Percentiles rank a stretch among this genome's conserved stretches.
phyloP scores from a whole-genome alignment of 495 filamentous ascomycete species.

The Penicillium coprophilum region DNA sequence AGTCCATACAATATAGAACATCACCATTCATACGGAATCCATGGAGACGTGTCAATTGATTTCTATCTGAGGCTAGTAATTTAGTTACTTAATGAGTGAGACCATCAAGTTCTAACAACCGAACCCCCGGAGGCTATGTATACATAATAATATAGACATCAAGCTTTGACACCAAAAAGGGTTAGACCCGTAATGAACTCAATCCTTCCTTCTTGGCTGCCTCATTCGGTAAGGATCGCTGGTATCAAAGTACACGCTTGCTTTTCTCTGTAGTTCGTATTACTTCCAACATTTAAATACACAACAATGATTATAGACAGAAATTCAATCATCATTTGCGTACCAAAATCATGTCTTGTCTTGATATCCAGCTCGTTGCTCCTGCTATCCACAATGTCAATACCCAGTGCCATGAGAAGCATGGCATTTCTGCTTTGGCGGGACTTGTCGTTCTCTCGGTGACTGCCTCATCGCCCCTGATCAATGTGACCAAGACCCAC shows the following conservation, averaged over 20 bases:
- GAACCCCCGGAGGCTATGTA: too few species aligned
- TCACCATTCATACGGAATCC: too few species aligned
- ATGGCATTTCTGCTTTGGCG: background rate
- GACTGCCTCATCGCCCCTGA: background rate
- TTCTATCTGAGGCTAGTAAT: too few species aligned
- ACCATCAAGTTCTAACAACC: too few species aligned
- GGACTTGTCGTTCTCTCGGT: background rate
- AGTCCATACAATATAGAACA: background rate
- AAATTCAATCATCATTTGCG: background rate
- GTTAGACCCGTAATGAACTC: background rate
- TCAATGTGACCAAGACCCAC: background rate
- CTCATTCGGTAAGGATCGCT: background rate
- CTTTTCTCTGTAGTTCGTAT: background rate
- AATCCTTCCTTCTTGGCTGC: constrained; percentile 3
- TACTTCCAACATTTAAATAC: background rate
- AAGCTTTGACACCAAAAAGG: background rate
- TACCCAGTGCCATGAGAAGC: background rate
- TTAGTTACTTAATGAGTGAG: too few species aligned
- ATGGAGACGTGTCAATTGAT: too few species aligned
- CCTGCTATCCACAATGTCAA: background rate
- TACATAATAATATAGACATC: too few species aligned
- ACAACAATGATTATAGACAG: background rate
- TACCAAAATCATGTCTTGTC: background rate
- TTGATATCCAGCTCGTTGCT: background rate
- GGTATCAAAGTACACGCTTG: background rate